Conservation (phyloP, 2,329 filamentous ascomycete species). For the Trichoderma pleuroti region DNA sequence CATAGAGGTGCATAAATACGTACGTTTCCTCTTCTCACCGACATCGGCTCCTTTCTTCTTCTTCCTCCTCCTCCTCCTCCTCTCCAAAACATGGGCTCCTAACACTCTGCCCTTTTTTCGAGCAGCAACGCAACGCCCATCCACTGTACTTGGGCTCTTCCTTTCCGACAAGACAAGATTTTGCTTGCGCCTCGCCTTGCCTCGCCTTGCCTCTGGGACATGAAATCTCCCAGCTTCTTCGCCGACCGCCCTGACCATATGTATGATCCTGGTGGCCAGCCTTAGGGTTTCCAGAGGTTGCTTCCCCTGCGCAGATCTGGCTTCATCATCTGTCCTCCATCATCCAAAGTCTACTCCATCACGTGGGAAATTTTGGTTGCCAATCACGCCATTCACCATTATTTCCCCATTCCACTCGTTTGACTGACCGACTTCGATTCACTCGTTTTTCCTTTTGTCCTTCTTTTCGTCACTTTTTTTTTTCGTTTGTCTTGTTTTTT, state of each 20-base stretch:
- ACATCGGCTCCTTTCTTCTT: not conserved
- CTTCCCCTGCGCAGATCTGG: not conserved
- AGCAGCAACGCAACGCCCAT: not conserved
- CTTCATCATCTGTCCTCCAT: not conserved
- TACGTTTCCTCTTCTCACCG: not conserved
- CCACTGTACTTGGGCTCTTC: not conserved
- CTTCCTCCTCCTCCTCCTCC: not conserved
- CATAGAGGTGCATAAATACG: not conserved
- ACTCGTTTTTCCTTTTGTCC: constrained; percentile 17
- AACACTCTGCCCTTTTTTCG: not conserved
- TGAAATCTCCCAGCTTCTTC: constrained; percentile 9
- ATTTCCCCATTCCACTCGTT: constrained; percentile 10
- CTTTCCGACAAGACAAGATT: not conserved
- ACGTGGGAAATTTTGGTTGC: not conserved
- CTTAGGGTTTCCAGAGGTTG: constrained; percentile 8
- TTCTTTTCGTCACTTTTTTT: constrained; percentile 7
- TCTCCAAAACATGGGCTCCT: not conserved
- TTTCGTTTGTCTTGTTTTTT: constrained; percentile 11
- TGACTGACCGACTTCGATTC: constrained; percentile 5
- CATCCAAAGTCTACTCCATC: not conserved
- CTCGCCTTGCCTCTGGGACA: constrained; percentile 12
- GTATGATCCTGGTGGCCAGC: constrained; percentile 18
- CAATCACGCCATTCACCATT: constrained; percentile 1
- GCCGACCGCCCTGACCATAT: constrained; percentile 7
- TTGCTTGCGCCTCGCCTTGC: not conserved